phyloP scores from a whole-genome alignment of 1,284 basidiomycete species.

The Trichosporon faecale region DNA sequence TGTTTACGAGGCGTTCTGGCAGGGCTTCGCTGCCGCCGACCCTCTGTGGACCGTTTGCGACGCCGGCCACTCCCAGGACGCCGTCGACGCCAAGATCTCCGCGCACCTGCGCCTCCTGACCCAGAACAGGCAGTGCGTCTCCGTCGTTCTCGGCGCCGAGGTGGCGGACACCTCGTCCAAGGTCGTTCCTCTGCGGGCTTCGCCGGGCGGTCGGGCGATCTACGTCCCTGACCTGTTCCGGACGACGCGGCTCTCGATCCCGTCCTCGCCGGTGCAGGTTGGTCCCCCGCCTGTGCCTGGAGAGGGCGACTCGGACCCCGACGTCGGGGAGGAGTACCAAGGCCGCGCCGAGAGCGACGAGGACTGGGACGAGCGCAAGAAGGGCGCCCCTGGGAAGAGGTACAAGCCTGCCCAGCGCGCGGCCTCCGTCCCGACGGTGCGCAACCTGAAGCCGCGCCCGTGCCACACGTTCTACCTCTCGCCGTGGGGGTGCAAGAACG shows the following conservation, averaged over 20 bases:
- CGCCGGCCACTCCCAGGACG: conserved; percentile 65
- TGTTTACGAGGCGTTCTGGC: conserved; percentile 44
- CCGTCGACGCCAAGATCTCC: conserved; percentile 67
- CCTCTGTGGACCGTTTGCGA: conserved; percentile 61
- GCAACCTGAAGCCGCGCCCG: conserved; percentile 28
- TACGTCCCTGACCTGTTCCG: conserved; percentile 65
- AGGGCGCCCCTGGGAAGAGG: conserved; percentile 19
- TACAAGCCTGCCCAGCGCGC: conserved; percentile 20
- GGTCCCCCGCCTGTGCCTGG: not conserved
- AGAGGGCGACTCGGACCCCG: conserved; percentile 11
- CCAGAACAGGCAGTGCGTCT: conserved; percentile 68
- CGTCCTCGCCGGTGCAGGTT: not conserved
- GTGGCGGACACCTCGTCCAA: conserved; percentile 63
- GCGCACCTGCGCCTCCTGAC: conserved; percentile 72
- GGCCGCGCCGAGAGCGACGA: conserved; percentile 35
- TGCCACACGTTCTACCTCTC: conserved; percentile 29
- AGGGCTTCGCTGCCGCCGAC: conserved; percentile 42
- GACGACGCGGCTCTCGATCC: conserved; percentile 51
- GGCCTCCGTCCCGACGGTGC: conserved; percentile 20
- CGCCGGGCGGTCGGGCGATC: not conserved
- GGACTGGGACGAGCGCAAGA: conserved; percentile 17
- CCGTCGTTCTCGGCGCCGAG: conserved; percentile 64
- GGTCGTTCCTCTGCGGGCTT: conserved; percentile 52
- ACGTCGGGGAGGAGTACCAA: conserved; percentile 14
- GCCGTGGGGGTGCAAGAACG: conserved; percentile 39